Evolutionary conservation across 306 rosid species (phyloP), one percentile per base, ranked within the genome.

Genomic region (Parietaria judaica): DNA sequence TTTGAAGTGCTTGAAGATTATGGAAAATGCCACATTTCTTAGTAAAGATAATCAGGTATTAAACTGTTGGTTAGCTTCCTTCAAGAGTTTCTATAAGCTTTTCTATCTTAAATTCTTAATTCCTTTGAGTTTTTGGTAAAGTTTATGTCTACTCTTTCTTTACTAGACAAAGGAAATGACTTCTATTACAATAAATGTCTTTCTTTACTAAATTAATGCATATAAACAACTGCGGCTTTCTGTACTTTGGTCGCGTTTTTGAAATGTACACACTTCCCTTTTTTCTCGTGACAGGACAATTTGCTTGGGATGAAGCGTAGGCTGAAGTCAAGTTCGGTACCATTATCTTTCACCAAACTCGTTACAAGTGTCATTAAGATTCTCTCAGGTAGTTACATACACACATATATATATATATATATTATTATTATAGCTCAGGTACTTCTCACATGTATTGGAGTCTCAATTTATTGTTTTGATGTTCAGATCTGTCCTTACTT

Each of bases 1-100:
- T 59, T 77, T 69, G 77, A 94, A 88, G 77, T 84, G 99, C 77
- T 79, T 94, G 84, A 88, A 88, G 86, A 86, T 94, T 58, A 94
- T 94, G 99, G 97, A 94, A 81, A 94, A 94, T 74, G 97, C 99
- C 6, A 84, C 99, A 45, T 88, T 88, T 66, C 81, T 94, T 14
- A 94, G 99, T 66, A 75, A 84, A 60, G 90, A 82, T 66, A 94
- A 94, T 73, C 99, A 94, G 96, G 99, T 94, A 71, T 23, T 23
- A 23, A 23, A 23, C 31, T 23, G 31, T 23, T 23, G 31, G 31
- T 23, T 23, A 2, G 31, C 31, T 23, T 23, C 31, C 31, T 23
- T 23, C 31, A 23, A 23, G 31, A 23, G 31, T 23, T 23, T 53
- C 46, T 13, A 54, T 54, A 46, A 46, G 50, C 50, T 48, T 49